Conservation (phyloP, 768 basidiomycete species). For the Amyloporia xantha region DNA sequence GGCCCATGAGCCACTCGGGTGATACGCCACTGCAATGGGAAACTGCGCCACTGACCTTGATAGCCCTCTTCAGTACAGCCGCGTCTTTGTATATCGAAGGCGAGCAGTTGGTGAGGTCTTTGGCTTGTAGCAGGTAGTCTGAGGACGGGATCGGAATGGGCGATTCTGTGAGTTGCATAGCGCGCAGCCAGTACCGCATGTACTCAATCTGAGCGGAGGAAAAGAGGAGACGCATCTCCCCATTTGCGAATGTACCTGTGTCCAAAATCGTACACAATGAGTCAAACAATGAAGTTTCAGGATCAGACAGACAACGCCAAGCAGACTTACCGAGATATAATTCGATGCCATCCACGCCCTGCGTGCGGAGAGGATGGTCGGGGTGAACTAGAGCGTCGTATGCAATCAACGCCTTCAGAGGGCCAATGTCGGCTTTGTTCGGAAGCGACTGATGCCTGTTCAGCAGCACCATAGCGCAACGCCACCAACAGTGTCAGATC, state of each 20-base stretch:
- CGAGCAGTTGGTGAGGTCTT: constrained; percentile 51
- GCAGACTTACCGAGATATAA: constrained; percentile 53
- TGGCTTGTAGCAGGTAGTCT: constrained; percentile 61
- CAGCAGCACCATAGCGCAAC: neutral
- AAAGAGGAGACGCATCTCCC: constrained; percentile 74
- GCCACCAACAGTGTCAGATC: neutral
- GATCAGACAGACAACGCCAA: neutral
- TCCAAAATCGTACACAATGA: neutral
- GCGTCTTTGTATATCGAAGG: constrained; percentile 51
- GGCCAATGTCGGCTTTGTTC: constrained; percentile 49
- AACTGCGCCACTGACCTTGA: constrained; percentile 42
- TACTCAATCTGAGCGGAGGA: constrained; percentile 85
- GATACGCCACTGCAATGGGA: neutral
- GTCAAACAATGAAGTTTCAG: neutral
- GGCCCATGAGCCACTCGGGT: neutral
- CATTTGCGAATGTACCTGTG: constrained; percentile 59
- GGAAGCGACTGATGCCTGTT: constrained; percentile 51
- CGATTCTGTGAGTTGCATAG: constrained; percentile 57
- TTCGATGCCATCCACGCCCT: constrained; percentile 59
- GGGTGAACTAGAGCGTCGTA: constrained; percentile 64
- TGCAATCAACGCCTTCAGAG: constrained; percentile 65
- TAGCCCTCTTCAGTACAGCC: constrained; percentile 45
- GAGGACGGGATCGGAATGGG: constrained; percentile 72
- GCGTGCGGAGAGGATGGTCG: constrained; percentile 63
- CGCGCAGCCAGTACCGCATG: constrained; percentile 75